Evolutionary conservation across 2,329 filamentous ascomycete genomes (phyloP).

Genomic region (Lachnellula subtilissima): DNA sequence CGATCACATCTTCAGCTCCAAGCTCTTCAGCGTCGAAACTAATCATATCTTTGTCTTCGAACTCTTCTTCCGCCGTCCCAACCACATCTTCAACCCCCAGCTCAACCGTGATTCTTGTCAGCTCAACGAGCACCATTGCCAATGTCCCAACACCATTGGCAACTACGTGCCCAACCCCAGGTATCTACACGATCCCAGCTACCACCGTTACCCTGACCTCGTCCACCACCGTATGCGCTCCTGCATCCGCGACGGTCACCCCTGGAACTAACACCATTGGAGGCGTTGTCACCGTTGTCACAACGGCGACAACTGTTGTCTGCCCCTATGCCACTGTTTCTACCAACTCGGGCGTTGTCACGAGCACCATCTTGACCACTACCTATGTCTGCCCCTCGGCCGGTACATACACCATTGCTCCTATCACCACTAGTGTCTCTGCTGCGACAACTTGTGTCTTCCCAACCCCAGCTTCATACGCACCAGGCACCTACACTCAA

Average conservation of each 20-base stretch:
- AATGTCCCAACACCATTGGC: slow-evolving; percentile 43
- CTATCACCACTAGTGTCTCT: slow-evolving; percentile 57
- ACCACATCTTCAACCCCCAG: neutral
- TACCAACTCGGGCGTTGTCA: slow-evolving; percentile 54
- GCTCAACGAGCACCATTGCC: slow-evolving; percentile 34
- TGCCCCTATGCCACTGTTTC: slow-evolving; percentile 65
- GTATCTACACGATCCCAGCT: slow-evolving; percentile 71
- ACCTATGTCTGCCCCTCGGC: slow-evolving; percentile 68
- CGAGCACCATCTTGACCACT: slow-evolving; percentile 64
- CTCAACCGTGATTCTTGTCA: slow-evolving; percentile 24
- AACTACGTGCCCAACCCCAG: slow-evolving; percentile 57
- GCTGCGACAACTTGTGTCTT: slow-evolving; percentile 55
- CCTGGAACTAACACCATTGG: slow-evolving; percentile 64
- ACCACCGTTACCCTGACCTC: slow-evolving; percentile 64
- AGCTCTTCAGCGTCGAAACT: slow-evolving; percentile 9
- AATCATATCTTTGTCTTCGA: slow-evolving; percentile 9
- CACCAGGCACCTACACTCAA: slow-evolving; percentile 69
- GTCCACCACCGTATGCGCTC: slow-evolving; percentile 62
- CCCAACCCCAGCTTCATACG: slow-evolving; percentile 60
- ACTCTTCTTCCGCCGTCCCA: neutral
- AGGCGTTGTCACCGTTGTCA: slow-evolving; percentile 67
- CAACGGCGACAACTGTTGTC: slow-evolving; percentile 60
- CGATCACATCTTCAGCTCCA: neutral
- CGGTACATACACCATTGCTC: slow-evolving; percentile 72
- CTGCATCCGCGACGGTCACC: slow-evolving; percentile 56